Percentiles rank a stretch among this genome's conserved stretches.
Conservation (phyloP, 78 protist species). For the slime mould (Dictyostelium discoideum) region DNA sequence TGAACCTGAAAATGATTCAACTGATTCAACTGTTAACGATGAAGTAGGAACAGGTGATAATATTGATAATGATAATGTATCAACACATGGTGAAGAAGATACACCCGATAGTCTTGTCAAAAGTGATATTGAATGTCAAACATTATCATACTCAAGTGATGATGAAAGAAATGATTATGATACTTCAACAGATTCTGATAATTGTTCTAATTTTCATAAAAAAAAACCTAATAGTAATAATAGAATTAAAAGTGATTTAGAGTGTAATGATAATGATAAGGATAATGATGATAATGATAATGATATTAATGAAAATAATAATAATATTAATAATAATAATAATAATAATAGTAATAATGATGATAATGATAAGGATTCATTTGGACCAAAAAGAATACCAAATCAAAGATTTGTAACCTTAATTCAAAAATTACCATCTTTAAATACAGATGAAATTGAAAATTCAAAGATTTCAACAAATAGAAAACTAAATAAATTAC, state of each 20-base stretch:
- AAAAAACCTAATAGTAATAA: no score
- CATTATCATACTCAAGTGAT: no score
- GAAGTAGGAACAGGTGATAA: not conserved
- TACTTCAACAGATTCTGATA: no score
- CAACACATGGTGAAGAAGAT: not conserved
- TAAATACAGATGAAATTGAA: no score
- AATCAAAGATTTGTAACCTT: not conserved
- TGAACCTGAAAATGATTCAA: not conserved
- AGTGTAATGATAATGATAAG: no score
- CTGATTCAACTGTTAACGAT: not conserved
- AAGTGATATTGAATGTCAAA: no score
- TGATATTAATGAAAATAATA: not conserved
- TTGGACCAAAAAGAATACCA: not conserved
- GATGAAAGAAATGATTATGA: no score
- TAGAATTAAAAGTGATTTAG: no score
- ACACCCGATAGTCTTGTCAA: not conserved
- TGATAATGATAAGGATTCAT: no score
- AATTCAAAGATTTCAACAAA: not conserved
- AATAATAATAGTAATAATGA: no score
- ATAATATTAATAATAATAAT: no score
- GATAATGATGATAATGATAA: not conserved
- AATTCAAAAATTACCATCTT: not conserved
- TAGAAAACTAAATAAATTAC: not conserved
- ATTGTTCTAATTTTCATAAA: no score
- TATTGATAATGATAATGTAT: not conserved